These are phyloP conservation scores for Mucor irregularis DNA, from an alignment of 371 early-diverging fungal species.

Conservation along the genomic window DNA sequence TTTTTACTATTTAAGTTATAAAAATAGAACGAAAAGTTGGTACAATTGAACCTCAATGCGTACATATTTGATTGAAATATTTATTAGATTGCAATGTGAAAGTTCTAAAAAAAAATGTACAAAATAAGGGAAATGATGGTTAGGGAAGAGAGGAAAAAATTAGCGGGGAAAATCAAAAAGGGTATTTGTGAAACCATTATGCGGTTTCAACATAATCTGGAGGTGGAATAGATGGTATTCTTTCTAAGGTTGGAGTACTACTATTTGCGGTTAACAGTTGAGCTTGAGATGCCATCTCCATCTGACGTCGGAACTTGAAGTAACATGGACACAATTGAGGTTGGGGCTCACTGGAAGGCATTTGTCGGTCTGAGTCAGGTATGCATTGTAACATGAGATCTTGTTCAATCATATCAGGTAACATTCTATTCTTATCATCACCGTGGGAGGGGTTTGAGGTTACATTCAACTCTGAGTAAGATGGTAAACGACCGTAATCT, in stretches of 20 bases:
- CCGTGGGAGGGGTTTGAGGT: constrained; percentile 16
- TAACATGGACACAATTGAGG: constrained; percentile 40
- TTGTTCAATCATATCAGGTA: constrained; percentile 22
- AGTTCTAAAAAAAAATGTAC: no score
- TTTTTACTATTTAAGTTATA: no score
- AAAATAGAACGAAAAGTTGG: no score
- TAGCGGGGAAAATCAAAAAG: not conserved
- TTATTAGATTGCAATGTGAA: no score
- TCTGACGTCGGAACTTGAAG: constrained; percentile 37
- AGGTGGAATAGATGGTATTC: constrained; percentile 44
- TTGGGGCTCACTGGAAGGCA: constrained; percentile 17
- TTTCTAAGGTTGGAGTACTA: constrained; percentile 16
- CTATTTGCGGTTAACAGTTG: constrained; percentile 21
- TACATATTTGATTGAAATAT: no score
- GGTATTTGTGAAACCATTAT: not conserved
- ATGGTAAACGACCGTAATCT: constrained; percentile 48
- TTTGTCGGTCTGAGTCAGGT: constrained; percentile 19
- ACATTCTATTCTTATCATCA: constrained; percentile 21
- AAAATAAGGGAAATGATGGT: no score
- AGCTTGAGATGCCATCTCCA: constrained; percentile 43
- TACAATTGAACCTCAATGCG: no score
- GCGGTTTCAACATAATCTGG: constrained; percentile 38
- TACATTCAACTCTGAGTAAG: constrained; percentile 42
- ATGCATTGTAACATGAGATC: constrained; percentile 29
- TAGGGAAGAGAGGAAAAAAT: no score